Base-by-base conservation (phyloP, 1,284 basidiomycete species). In the Naganishia sp. region DNA sequence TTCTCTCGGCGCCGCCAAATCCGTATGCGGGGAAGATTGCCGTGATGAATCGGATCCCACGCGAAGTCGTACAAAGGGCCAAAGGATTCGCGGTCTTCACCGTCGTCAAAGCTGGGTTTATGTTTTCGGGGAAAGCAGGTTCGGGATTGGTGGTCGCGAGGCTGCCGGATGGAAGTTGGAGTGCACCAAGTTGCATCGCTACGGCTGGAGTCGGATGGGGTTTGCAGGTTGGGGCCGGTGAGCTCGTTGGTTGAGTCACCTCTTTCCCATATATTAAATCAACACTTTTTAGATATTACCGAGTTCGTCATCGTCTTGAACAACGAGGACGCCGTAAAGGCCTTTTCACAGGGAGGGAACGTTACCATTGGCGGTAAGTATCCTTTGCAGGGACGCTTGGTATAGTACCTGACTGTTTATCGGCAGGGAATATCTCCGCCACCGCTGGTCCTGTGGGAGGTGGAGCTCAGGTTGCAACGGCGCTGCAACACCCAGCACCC, bases 71-170 rank as follows among this genome's bases (percentile, higher is more conserved):
- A 16, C 89, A 92, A 71, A 84, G 87, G 66, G 93, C 95, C 68
- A 87, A 89, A 93, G 92, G 94, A 64, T 87, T 99, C 65, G 95
- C 95, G 36, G 85, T 98, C 69, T 98, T 98, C 84, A 92, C 93
- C 72, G 92, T 98, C 31, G 81, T 97, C 77, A 84, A 84, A 73
- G 68, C 92, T 6, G 94, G 94, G 1, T 97, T 97, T 81, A 87
- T 97, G 65, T 96, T 97, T 84, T 94, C 91, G 10, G 95, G 93
- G 60, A 95, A 94, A 80, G 93, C 92, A 1, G 95, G 95, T 44
- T 93, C 90, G 0, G 95, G 95, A 10, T 81, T 99, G 67, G 94
- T 99, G 76, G 90, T 97, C 73, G 92, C 95, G 11, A 88, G 96
- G 18, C 86, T 98, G 44, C 90, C 91, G 4, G 94, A 98, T 75